Evolutionary conservation across 257 asterid genomes (phyloP), one percentile per base, ranked within the genome.

Genomic region (Rhazya stricta): DNA sequence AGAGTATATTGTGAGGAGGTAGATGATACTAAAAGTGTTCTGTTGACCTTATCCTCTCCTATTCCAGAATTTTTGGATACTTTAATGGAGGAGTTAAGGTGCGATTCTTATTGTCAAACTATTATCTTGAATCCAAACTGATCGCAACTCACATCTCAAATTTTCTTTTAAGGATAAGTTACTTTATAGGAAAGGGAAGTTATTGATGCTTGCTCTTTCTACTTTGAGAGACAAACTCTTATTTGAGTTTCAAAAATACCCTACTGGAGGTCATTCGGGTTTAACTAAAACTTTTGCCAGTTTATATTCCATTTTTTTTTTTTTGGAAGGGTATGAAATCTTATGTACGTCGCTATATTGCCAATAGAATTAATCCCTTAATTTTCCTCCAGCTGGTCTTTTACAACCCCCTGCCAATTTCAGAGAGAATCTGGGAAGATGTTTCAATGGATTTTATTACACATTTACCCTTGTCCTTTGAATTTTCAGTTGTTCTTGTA

Each of bases 371-470:
- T 5, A 0, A 45, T 21, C 62, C 42, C 25, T 18, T 16, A 4
- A 60, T 58, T 45, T 11, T 70, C 1, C 61, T 70, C 27, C 61
- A 70, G 8, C 62, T 60, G 9, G n/a, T n/a, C n/a, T n/a, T n/a
- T n/a, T n/a, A n/a, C n/a, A n/a, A n/a, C n/a, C n/a, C n/a, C n/a
- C 21, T 70, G 2, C 21, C 43, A 5, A 70, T 48, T 48, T 19
- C 15, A 13, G 50, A 70, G 8, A 18, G 19, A 36, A 39, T 48
- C 6, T 70, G 36, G 13, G 58, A 43, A 15, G 74, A 70, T 9
- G 29, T 70, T 8, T 10, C 45, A 11, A 70, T 70, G 62, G 74
- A n/a, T 37, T 46, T 48, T 70, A 70, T 70, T 12, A 70, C 74
- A 1, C 9, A 19, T 29, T 30, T 70, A 11, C 60, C 36, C 12